Base-by-base conservation (phyloP, 2,329 filamentous ascomycete genomes). In the Fonsecaea multimorphosa region DNA sequence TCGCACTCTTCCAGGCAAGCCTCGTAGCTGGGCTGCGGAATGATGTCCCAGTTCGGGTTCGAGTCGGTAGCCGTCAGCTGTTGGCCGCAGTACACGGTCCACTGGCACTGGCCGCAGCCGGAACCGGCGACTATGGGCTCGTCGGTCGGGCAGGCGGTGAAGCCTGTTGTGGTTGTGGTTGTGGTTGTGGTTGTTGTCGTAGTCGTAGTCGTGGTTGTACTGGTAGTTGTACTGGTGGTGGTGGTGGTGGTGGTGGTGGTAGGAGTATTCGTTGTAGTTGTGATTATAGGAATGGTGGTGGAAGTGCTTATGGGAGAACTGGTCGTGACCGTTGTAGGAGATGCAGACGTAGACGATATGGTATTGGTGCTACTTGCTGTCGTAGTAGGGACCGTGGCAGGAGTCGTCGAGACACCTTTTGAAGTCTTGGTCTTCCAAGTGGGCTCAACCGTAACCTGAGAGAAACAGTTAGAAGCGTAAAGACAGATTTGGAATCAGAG, bases 21-120 rank as follows among this genome's bases (percentile, higher is more conserved):
- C 44, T 22, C 44, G 44, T 24, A 49, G 44, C 11, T 24, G 7
- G 44, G 44, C 19, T 49, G 44, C 14, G 19, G 19, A 8, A 49
- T 1, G 19, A 49, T 49, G 44, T 49, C 44, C 44, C 44, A 49
- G 44, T 49, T 49, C 19, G 44, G 44, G 44, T 49, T 49, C 44
- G 19, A 22, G 44, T 49, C 44, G 19, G 12, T n/a, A 1, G 19
- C 19, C 19, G 44, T 49, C 44, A 49, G 44, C 19, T 49, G 44
- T 24, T 22, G 19, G 44, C 44, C 44, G 44, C 44, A 49, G 44
- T 12, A 49, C 19, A 49, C 44, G 6, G 44, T 49, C 44, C 44
- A 49, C n/a, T 49, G 44, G 9, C 44, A 49, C 8, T 12, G 6
- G 44, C 44, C 44, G 22, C 44, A 49, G 44, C 44, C 44, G 9